Percentiles rank a stretch among this genome's conserved stretches.
Conservation (phyloP, 2,329 filamentous ascomycete species). For the Penicillium sp. region DNA sequence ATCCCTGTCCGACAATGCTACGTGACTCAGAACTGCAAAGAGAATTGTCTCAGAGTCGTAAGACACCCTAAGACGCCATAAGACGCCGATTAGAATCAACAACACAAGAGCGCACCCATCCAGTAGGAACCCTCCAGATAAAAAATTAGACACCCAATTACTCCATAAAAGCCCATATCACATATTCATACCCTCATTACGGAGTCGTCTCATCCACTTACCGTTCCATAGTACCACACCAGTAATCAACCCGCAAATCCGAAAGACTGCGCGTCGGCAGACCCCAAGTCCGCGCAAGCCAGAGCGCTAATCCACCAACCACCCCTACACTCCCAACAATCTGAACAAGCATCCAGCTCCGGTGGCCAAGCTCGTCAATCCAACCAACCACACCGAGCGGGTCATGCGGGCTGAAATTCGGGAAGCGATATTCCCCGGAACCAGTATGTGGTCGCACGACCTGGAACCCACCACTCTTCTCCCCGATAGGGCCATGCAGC, state of each 20-base stretch:
- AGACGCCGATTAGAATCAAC: not conserved
- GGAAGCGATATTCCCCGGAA: slow-evolving; percentile 31
- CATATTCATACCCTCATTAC: slow-evolving; percentile 3
- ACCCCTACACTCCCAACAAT: slow-evolving; percentile 72
- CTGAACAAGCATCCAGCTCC: slow-evolving; percentile 67
- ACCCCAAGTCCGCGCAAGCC: slow-evolving; percentile 51
- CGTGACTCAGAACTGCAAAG: not conserved
- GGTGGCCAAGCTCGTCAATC: slow-evolving; percentile 62
- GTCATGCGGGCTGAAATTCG: slow-evolving; percentile 60
- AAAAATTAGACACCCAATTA: not conserved
- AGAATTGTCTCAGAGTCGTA: not conserved
- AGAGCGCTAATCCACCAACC: slow-evolving; percentile 68
- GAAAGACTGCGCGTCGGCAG: slow-evolving; percentile 32
- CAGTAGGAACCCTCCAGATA: not conserved
- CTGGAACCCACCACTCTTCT: slow-evolving; percentile 25
- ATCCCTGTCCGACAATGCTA: not conserved
- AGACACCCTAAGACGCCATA: not conserved
- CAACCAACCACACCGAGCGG: slow-evolving; percentile 75
- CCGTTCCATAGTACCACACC: slow-evolving; percentile 17
- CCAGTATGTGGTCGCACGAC: slow-evolving; percentile 26
- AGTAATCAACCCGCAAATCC: slow-evolving; percentile 32
- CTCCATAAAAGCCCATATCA: not conserved
- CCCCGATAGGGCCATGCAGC: slow-evolving; percentile 21
- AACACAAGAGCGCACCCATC: not conserved
- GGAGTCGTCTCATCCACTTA: not conserved